Conservation (phyloP, 768 basidiomycete genomes). For the Russula abietina region DNA sequence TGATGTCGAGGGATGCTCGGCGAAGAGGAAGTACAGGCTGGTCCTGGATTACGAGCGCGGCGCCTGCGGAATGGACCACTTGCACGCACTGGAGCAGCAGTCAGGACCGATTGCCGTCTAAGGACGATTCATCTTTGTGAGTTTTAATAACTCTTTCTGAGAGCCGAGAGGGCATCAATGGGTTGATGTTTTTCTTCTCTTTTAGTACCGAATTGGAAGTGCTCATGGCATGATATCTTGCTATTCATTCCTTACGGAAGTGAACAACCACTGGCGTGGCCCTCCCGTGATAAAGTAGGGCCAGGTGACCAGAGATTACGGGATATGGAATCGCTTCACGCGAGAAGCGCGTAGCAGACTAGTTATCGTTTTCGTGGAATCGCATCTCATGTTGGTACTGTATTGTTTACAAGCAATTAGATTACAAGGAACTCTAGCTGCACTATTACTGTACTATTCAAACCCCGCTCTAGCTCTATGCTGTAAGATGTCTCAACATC, state of each 20-base stretch:
- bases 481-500: not conserved
- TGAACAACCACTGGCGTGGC: not conserved
- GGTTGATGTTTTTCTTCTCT: not conserved
- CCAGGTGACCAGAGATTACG: not conserved
- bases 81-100: constrained; percentile 46
- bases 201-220: not conserved
- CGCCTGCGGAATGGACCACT: constrained; percentile 62
- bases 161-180: not conserved
- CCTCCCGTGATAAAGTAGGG: too few species aligned
- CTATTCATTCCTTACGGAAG: not conserved
- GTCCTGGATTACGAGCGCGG: constrained; percentile 57
- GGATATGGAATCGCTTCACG: not conserved
- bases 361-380: not conserved
- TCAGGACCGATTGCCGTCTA: not conserved
- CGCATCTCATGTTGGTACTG: too few species aligned
- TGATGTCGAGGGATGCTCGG: constrained; percentile 52
- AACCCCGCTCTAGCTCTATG: not conserved
- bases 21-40: constrained; percentile 55
- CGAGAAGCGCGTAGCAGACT: too few species aligned
- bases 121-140: not conserved
- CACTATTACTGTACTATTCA: not conserved
- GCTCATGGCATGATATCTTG: not conserved
- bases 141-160: not conserved
- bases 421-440: too few species aligned
- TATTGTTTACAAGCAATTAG: too few species aligned